Evolutionary conservation across 1,139 yeast species (phyloP), one percentile per base, ranked within the genome.

Genomic region (Nematodospora anomalae): DNA sequence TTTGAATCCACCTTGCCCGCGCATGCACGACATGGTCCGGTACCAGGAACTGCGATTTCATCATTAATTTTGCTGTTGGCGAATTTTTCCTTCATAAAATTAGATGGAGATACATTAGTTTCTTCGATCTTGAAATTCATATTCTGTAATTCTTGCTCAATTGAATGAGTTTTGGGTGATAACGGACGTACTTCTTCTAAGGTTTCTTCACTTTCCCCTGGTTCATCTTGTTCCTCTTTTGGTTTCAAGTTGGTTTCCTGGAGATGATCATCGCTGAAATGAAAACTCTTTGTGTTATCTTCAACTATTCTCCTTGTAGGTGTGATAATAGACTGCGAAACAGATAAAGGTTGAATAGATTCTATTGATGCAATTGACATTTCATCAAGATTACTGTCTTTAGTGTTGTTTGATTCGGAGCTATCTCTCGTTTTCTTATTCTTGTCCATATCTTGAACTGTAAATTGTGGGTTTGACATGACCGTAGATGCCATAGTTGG

Each of bases 1-100:
- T 77, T 29, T 67, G 81, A 34, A 10, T 51, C 53, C 27, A 82
- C 76, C 15, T 55, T 61, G 20, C 57, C 49, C 7, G 60, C 54
- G 64, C 98, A 90, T 26, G 64, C 52, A 43, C 92, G 74, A 53
- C 92, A 84, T 9, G 89, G 89, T 0, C 92, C 92, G 42, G 75
- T 63, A 1, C 92, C 92, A 2, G 89, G 77, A 6, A 76, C 69
- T 15, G 21, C 8, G 8, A 25, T 16, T 9, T 16, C 21, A 4
- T 28, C 28, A 18, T 13, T 24, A 13, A 11, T 12, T 14, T n/a
- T 11, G 12, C 11, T 10, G 15, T 16, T 8, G 15, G 22, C 6
- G n/a, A 8, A 18, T 24, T 21, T 16, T 18, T 36, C 33, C n/a
- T 35, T 35, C 13, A 41, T 27, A 20, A 41, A 43, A 16, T 26